These are phyloP conservation scores for Coemansia nantahalensis DNA, from an alignment of 192 early-diverging fungal genomes.

Conservation along the genomic window DNA sequence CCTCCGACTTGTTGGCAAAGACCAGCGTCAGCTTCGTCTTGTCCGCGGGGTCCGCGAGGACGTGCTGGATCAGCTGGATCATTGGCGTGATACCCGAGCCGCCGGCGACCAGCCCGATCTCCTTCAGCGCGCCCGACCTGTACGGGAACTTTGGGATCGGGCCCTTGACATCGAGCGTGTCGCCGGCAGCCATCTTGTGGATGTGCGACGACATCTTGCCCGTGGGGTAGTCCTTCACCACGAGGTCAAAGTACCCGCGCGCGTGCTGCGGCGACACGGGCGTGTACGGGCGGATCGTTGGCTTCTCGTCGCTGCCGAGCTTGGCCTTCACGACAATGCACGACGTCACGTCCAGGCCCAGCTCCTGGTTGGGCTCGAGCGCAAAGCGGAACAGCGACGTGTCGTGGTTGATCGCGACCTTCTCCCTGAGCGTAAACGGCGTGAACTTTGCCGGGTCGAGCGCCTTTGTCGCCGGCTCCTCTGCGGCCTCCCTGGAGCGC, in stretches of 20 bases:
- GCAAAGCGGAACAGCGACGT: conserved; percentile 66
- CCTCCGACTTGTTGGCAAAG: conserved; percentile 72
- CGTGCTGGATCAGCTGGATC: conserved; percentile 71
- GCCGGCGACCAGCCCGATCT: conserved; percentile 81
- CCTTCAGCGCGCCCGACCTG: conserved; percentile 57
- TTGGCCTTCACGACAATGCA: conserved; percentile 74
- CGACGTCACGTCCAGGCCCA: conserved; percentile 72
- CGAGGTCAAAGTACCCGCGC: conserved; percentile 70
- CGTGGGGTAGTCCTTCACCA: conserved; percentile 76
- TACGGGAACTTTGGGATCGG: conserved; percentile 74
- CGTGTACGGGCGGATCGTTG: conserved; percentile 81
- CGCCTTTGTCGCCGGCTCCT: conserved; percentile 16
- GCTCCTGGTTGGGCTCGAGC: conserved; percentile 62
- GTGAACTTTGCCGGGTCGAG: conserved; percentile 49
- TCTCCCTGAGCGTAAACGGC: conserved; percentile 45
- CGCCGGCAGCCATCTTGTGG: conserved; percentile 65
- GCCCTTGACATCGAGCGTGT: conserved; percentile 77
- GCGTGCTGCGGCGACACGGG: conserved; percentile 60
- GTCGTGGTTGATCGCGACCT: conserved; percentile 67
- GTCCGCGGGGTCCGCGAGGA: conserved; percentile 63
- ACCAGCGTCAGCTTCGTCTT: conserved; percentile 72
- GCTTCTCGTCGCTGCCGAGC: conserved; percentile 57
- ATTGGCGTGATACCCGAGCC: conserved; percentile 88
- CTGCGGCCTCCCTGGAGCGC: conserved; percentile 16
- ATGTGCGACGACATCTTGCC: conserved; percentile 68